Base-by-base conservation (phyloP, 257 asterid genomes). In the Rubia yunnanensis region DNA sequence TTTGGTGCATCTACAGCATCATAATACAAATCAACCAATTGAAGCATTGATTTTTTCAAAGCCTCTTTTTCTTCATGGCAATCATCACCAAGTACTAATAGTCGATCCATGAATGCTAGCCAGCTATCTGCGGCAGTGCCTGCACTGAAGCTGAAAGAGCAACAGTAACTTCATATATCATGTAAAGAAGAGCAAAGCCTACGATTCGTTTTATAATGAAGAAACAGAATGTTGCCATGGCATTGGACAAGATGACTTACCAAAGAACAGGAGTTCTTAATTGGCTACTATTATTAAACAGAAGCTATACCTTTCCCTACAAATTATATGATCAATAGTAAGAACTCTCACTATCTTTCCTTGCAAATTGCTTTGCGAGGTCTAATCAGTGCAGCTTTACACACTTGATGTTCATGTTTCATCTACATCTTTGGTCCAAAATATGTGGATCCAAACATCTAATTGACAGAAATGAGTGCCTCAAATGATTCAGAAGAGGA, bases 1-100 rank as follows among this genome's bases (percentile, higher is more conserved):
- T 90, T 88, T 1, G 97, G 92, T 39, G 97, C 96, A 69, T 90
- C 97, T 70, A 90, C 39, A 31, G 97, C 95, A n/a, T 90, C 96
- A 48, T 90, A 90, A 72, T 90, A 90, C 67, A 80, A 74, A 74
- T 90, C 92, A 22, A 81, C 71, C 77, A 90, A 76, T 44, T 72
- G 64, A 11, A 78, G 68, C 74, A 90, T 81, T 59, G 77, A 82
- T 41, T 18, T 36, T 72, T 39, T 81, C 64, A 88, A 8, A 20
- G 22, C 22, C 31, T 60, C 68, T 64, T 77, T 85, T 69, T 90
- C 95, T 34, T 60, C 17, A 55, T 59, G 59, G 36, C 72, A 50
- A 53, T 75, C 67, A 76, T 80, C 83, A 35, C 84, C 70, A 61
- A 90, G 73, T 20, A 71, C 71, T 80, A 90, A 76, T 66, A 90